These are phyloP conservation scores for Pseudogymnoascus sp. DNA, from an alignment of 2,329 filamentous ascomycete genomes.

Conservation along the genomic window DNA sequence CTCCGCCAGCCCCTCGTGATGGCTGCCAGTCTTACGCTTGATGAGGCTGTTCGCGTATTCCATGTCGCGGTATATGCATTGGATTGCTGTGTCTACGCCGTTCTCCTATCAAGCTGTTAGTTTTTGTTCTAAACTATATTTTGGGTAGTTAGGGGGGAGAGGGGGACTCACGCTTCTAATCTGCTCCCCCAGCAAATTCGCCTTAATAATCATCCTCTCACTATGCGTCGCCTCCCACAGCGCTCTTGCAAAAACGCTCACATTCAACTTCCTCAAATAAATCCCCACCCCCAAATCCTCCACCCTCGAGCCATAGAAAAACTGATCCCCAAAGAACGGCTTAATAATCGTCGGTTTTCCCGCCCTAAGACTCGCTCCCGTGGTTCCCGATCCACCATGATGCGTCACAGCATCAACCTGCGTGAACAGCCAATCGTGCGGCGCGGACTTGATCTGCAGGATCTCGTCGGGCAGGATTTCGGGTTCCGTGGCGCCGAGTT, in stretches of 20 bases:
- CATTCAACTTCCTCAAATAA: conserved; percentile 80
- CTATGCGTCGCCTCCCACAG: conserved; percentile 88
- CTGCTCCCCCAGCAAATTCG: conserved; percentile 70
- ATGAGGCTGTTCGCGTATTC: conserved; percentile 86
- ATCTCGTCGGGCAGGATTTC: conserved; percentile 72
- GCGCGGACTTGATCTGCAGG: conserved; percentile 78
- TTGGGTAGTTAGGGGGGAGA: background rate
- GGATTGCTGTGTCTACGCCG: conserved; percentile 82
- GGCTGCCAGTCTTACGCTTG: conserved; percentile 51
- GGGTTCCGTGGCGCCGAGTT: conserved; percentile 44
- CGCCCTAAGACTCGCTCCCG: conserved; percentile 82
- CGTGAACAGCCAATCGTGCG: conserved; percentile 92
- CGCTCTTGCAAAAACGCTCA: conserved; percentile 74
- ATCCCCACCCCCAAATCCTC: conserved; percentile 92
- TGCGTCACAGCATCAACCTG: conserved; percentile 93
- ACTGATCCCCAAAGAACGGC: conserved; percentile 97
- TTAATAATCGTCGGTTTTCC: conserved; percentile 91
- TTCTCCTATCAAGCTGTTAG: conserved; percentile 57
- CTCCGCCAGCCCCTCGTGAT: conserved; percentile 39
- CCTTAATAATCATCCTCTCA: conserved; percentile 85
- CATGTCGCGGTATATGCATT: conserved; percentile 87
- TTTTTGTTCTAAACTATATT: background rate
- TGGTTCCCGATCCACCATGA: conserved; percentile 91
- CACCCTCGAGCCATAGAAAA: conserved; percentile 84
- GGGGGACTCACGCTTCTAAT: conserved; percentile 66